phyloP scores from a whole-genome alignment of 768 basidiomycete genomes.

The Strobilomyces dryophilus region DNA sequence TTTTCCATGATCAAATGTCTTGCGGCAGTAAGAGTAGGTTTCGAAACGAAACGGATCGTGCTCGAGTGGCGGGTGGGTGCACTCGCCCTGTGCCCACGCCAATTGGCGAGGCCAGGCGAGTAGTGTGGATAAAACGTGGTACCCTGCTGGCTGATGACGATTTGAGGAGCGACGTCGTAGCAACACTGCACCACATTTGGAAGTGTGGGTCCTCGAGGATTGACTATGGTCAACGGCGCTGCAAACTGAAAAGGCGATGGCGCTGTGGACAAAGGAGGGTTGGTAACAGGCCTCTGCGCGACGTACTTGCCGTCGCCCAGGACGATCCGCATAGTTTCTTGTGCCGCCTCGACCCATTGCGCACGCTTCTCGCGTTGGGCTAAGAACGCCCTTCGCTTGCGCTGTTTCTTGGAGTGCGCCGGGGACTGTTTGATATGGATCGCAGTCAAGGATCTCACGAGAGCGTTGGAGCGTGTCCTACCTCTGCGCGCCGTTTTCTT shows the following conservation, averaged over 20 bases:
- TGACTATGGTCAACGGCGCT: slow-evolving; percentile 1
- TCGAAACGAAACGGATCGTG: slow-evolving; percentile 26
- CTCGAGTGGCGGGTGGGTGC: slow-evolving; percentile 9
- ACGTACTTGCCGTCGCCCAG: slow-evolving; percentile 40
- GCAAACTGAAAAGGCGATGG: slow-evolving; percentile 18
- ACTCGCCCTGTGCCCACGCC: slow-evolving; percentile 23
- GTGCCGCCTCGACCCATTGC: slow-evolving; percentile 32
- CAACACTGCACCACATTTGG: slow-evolving; percentile 4
- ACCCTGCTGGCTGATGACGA: slow-evolving; percentile 33
- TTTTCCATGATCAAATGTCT: slow-evolving; percentile 21
- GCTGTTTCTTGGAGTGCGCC: slow-evolving; percentile 18
- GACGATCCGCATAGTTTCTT: slow-evolving; percentile 35
- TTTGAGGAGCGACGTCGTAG: slow-evolving; percentile 35
- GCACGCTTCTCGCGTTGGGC: slow-evolving; percentile 25
- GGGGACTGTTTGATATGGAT: slow-evolving; percentile 21
- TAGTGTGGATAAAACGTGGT: slow-evolving; percentile 40
- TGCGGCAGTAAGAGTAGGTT: slow-evolving; percentile 33
- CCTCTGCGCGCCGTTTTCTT: slow-evolving; percentile 23
- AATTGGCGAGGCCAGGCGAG: slow-evolving; percentile 32
- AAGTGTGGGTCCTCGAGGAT: slow-evolving; percentile 1
- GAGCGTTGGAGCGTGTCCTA: slow-evolving; percentile 26
- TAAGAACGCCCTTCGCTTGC: slow-evolving; percentile 19
- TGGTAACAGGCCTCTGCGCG: slow-evolving; percentile 21
- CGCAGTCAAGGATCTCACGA: slow-evolving; percentile 18
- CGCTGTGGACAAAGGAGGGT: too few species aligned